phyloP scores from a whole-genome alignment of 495 filamentous ascomycete genomes.

The Chaetomium fimeti region DNA sequence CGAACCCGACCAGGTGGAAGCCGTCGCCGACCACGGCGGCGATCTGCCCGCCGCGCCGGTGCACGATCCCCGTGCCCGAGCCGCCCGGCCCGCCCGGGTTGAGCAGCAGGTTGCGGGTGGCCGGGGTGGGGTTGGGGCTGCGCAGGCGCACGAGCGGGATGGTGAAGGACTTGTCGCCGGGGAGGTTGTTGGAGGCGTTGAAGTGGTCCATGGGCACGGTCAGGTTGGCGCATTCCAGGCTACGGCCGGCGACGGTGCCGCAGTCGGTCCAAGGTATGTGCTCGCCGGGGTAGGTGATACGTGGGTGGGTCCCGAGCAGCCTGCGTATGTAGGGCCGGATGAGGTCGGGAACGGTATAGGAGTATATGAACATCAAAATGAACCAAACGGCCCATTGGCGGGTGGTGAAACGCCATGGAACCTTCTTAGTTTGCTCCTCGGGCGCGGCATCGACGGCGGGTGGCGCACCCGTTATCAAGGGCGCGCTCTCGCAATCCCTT shows the following conservation, averaged over 20 bases:
- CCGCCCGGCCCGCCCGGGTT: slow-evolving; percentile 51
- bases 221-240: slow-evolving; percentile 40
- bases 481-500: not conserved
- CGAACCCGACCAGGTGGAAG: slow-evolving; percentile 47
- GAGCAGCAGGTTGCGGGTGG: slow-evolving; percentile 39
- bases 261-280: slow-evolving; percentile 42
- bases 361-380: not conserved
- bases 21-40: slow-evolving; percentile 43
- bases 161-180: slow-evolving; percentile 37
- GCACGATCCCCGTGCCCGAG: slow-evolving; percentile 40
- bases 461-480: not conserved
- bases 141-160: slow-evolving; percentile 48
- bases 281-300: slow-evolving; percentile 37
- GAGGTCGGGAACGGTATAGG: not conserved
- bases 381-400: no score
- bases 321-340: not conserved
- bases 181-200: slow-evolving; percentile 28
- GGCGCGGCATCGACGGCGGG: not conserved
- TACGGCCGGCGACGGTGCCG: slow-evolving; percentile 33
- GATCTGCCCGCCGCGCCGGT: slow-evolving; percentile 36
- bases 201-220: slow-evolving; percentile 51
- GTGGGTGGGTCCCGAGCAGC: not conserved
- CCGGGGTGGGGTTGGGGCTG: slow-evolving; percentile 38
- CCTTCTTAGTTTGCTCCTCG: not conserved
- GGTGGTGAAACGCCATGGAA: no score